Evolutionary conservation across 2,329 filamentous ascomycete species (phyloP), one percentile per base, ranked within the genome.

Genomic region (Colletotrichum caudatum): DNA sequence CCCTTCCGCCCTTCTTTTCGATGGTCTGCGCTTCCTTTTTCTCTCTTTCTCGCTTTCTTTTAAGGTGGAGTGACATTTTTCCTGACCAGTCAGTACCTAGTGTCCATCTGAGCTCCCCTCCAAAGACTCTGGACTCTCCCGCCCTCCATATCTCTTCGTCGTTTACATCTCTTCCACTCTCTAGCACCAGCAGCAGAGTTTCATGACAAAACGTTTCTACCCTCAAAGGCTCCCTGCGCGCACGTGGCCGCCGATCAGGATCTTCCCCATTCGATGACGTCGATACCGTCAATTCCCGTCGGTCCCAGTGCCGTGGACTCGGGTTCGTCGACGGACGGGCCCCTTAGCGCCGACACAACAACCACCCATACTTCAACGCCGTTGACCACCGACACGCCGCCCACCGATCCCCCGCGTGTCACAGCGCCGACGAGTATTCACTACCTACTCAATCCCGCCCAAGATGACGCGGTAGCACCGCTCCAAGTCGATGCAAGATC

Each of bases 401-500:
- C 44, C 29, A 23, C 48, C n/a, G 44, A 62, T 57, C 61, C 69
- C 16, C 60, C 72, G 41, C 56, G 50, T 26, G n/a, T 20, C 20
- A 18, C 37, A 6, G 57, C 39, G 1, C 57, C 58, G 64, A 67
- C 68, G 35, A 67, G 64, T 9, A 58, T 63, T 14, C 68, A 74
- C 33, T 50, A 64, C 33, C 44, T 65, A n/a, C 63, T 74, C 12
- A 66, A 75, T 35, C 75, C 75, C 33, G 71, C 71, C 26, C 64
- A 69, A 11, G 66, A 74, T 35, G 72, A 73, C n/a, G 62, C 73
- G 46, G 73, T 76, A 39, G 73, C 71, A 26, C 76, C 76, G 14
- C 69, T 78, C 14, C 75, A 76, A 33, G 74, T 78, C 48, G 76
- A 78, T 57, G 76, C 75, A 64, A 72, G 74, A 41, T 8, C 18